These are phyloP conservation scores for Saturnispora diversa DNA, from an alignment of 805 yeast genomes.

Conservation along the genomic window DNA sequence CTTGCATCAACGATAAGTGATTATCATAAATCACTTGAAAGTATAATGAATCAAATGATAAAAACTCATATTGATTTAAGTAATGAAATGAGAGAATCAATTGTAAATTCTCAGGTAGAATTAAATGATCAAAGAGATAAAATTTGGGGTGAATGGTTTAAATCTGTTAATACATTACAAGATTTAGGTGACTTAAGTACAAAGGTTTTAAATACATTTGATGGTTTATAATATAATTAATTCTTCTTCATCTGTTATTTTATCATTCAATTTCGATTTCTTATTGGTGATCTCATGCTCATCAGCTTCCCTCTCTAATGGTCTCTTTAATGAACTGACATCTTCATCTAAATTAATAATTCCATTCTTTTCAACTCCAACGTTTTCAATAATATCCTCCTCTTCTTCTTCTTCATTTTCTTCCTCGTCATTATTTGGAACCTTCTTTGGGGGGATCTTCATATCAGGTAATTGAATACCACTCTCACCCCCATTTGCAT, in stretches of 20 bases:
- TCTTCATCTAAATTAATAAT: constrained; percentile 15
- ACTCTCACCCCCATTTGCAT: constrained; percentile 13
- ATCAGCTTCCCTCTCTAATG: not conserved
- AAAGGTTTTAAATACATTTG: not conserved
- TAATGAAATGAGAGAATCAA: not conserved
- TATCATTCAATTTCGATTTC: not conserved
- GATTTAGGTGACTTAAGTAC: constrained; percentile 2
- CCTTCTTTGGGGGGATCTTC: constrained; percentile 18
- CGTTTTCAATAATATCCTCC: constrained; percentile 14
- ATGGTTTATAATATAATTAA: constrained; percentile 3
- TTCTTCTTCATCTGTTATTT: not conserved
- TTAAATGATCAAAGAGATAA: not conserved
- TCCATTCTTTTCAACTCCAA: constrained; percentile 13
- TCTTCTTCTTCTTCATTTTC: constrained; percentile 21
- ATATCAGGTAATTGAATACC: constrained; percentile 23
- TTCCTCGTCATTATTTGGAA: constrained; percentile 11
- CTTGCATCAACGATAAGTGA: constrained; percentile 1
- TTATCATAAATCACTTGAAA: constrained; percentile 1
- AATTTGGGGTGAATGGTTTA: not conserved
- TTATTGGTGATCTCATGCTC: constrained; percentile 9
- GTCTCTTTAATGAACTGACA: constrained; percentile 6
- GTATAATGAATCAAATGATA: constrained; percentile 2
- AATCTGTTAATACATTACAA: not conserved
- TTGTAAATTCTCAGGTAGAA: not conserved
- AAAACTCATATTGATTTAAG: not conserved